These are phyloP conservation scores for Wickerhamomyces sp. DNA, from an alignment of 1,139 yeast genomes.

Conservation along the genomic window DNA sequence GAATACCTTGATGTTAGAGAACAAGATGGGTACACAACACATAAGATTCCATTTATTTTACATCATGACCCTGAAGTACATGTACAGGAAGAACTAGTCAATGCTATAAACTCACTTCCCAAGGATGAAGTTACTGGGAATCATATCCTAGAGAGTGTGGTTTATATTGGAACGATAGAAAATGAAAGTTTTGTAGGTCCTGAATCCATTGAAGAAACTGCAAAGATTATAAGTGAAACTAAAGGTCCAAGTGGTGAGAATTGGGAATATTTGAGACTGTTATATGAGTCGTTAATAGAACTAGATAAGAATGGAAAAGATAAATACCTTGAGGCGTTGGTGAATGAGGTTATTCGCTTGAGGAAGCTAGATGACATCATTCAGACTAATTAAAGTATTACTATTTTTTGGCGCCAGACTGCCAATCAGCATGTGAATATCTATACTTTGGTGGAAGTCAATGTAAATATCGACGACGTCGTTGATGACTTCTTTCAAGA, in stretches of 20 bases:
- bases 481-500: no score
- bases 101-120: conserved; percentile 26
- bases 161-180: conserved; percentile 79
- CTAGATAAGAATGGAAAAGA: conserved; percentile 35
- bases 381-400: no score
- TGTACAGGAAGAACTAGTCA: conserved; percentile 20
- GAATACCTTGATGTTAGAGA: conserved; percentile 77
- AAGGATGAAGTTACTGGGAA: conserved; percentile 32
- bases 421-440: no score
- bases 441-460: no score
- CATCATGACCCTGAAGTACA: conserved; percentile 23
- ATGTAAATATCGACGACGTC: no score
- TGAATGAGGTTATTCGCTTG: conserved; percentile 26
- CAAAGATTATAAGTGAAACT: conserved; percentile 48
- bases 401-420: neutral
- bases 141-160: conserved; percentile 49
- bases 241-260: conserved; percentile 83
- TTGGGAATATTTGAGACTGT: conserved; percentile 56
- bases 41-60: conserved; percentile 61
- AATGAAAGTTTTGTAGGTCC: conserved; percentile 86
- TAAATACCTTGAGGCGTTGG: conserved; percentile 18
- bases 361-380: conserved; percentile 7
- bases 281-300: conserved; percentile 48
- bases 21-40: conserved; percentile 80
- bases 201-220: conserved; percentile 54